Conservation (phyloP, 768 basidiomycete genomes). For the Polyporus arcularius region DNA sequence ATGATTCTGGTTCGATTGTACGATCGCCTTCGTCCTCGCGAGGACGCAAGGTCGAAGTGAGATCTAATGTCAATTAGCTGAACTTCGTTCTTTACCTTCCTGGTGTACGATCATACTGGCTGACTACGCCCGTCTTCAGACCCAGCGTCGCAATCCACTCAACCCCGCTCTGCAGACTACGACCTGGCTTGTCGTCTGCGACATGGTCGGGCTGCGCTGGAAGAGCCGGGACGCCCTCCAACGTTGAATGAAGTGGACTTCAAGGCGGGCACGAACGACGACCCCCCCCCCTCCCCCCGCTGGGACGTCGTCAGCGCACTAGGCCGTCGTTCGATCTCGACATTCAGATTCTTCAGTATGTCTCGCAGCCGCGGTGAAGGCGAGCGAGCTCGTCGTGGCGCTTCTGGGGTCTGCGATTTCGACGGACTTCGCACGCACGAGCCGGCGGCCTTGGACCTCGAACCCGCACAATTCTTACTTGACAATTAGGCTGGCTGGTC, state of each 20-base stretch:
- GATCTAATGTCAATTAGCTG: too few relatives aligned
- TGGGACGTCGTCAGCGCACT: constrained; percentile 60
- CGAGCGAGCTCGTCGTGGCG: constrained; percentile 5
- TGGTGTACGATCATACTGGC: too few relatives aligned
- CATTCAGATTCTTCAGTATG: constrained; percentile 1
- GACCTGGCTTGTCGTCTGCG: neutral
- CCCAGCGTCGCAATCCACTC: too few relatives aligned
- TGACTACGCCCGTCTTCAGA: too few relatives aligned
- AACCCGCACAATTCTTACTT: constrained; percentile 49
- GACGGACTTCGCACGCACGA: constrained; percentile 64
- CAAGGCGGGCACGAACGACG: constrained; percentile 58
- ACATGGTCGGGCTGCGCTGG: constrained; percentile 8
- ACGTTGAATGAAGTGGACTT: constrained; percentile 34
- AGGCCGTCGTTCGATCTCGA: constrained; percentile 2
- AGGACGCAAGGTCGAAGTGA: too few relatives aligned
- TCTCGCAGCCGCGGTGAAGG: constrained; percentile 12
- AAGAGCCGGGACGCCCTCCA: constrained; percentile 15
- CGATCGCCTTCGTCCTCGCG: too few relatives aligned
- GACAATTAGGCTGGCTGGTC: too few relatives aligned
- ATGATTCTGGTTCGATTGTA: too few relatives aligned
- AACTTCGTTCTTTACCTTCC: too few relatives aligned
- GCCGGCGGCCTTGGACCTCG: constrained; percentile 55
- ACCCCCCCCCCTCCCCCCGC: constrained; percentile 57
- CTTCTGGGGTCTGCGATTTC: constrained; percentile 35
- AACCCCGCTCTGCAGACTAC: neutral